phyloP scores from a whole-genome alignment of 495 filamentous ascomycete species.

The Penicillium verhagenii region DNA sequence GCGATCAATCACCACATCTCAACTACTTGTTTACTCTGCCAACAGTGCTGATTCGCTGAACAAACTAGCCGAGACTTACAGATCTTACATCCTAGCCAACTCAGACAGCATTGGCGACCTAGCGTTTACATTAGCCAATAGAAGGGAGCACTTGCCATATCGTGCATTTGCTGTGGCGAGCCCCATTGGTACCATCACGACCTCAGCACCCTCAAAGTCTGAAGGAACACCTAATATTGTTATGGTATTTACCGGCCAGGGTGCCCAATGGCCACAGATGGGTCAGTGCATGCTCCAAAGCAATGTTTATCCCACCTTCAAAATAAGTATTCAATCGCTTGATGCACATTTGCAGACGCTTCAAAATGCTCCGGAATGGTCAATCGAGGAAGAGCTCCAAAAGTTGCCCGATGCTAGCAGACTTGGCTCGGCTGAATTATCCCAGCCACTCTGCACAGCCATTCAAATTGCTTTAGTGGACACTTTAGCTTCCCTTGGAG shows the following conservation, averaged over 20 bases:
- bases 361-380: conserved; percentile 8
- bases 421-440: conserved; percentile 22
- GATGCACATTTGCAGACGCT: conserved; percentile 15
- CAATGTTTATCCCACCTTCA: conserved; percentile 17
- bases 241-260: conserved; percentile 37
- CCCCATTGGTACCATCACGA: background rate
- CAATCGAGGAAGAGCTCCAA: background rate
- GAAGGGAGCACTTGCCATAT: background rate
- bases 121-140: background rate
- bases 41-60: conserved; percentile 6
- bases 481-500: conserved; percentile 38
- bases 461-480: conserved; percentile 53
- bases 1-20: background rate
- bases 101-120: conserved; percentile 18
- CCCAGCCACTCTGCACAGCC: conserved; percentile 44
- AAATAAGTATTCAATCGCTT: conserved; percentile 13
- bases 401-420: background rate
- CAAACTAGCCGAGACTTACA: background rate
- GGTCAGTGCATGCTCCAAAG: conserved; percentile 27
- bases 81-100: conserved; percentile 1
- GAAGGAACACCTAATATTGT: conserved; percentile 8
- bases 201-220: background rate
- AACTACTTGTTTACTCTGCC: conserved; percentile 13
- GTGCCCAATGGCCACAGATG: conserved; percentile 42
- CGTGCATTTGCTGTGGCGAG: conserved; percentile 13